Conservation (phyloP, 2,329 filamentous ascomycete genomes). For the Epichloe gansuensis region DNA sequence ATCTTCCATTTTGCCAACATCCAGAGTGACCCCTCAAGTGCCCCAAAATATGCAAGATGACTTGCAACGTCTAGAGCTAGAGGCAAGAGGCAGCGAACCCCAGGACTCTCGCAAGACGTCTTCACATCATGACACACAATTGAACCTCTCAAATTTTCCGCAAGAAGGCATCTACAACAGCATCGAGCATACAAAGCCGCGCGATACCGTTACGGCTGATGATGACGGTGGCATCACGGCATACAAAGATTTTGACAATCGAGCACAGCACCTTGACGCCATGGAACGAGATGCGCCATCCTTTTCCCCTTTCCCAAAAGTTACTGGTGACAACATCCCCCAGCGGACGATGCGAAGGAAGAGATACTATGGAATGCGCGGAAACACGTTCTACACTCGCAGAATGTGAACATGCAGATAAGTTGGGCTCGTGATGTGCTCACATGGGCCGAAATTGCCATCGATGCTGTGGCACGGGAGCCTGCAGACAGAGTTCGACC, state of each 20-base stretch:
- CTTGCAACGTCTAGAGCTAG: constrained; percentile 79
- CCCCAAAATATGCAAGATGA: constrained; percentile 94
- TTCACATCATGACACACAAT: constrained; percentile 29
- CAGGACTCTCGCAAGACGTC: constrained; percentile 20
- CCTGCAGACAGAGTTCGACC: constrained; percentile 42
- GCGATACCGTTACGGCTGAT: constrained; percentile 18
- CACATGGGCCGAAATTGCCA: constrained; percentile 73
- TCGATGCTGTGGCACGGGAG: constrained; percentile 63
- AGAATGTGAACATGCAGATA: constrained; percentile 91
- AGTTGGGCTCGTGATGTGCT: constrained; percentile 93
- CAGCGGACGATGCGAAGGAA: constrained; percentile 89
- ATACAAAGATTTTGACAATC: constrained; percentile 26
- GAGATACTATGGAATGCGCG: constrained; percentile 77
- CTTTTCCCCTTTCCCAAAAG: constrained; percentile 85
- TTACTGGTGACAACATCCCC: constrained; percentile 83
- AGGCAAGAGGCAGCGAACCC: constrained; percentile 43
- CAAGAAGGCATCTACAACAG: constrained; percentile 10
- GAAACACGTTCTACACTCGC: constrained; percentile 74
- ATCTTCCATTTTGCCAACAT: constrained; percentile 17
- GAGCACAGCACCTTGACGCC: constrained; percentile 25
- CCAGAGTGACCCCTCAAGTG: constrained; percentile 86
- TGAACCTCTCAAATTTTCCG: constrained; percentile 30
- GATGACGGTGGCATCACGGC: constrained; percentile 25
- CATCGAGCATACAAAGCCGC: not conserved
- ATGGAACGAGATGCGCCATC: constrained; percentile 52